Evolutionary conservation across 805 yeast species (phyloP), one percentile per base, ranked within the genome.

Genomic region (Schwanniomyces yamadae): DNA sequence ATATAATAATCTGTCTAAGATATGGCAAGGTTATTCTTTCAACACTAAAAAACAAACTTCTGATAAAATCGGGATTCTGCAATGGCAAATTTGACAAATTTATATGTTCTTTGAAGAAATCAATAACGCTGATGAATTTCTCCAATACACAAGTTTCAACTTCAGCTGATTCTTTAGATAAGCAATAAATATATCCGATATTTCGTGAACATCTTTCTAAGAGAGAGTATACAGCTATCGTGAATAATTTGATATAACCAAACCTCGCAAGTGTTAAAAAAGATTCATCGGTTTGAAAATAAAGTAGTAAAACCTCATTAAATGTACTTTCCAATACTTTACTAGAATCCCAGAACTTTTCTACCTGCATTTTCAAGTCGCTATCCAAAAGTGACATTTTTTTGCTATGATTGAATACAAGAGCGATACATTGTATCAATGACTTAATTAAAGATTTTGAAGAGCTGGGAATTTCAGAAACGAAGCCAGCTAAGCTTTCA

Each of bases 271-370:
- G 38, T 1, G 69, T 59, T 5, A 48, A 51, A 6, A 73, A 55
- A 0, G 78, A 65, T 37, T 71, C 74, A 36, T 65, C 66, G 4
- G 75, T 68, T 43, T 71, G 74, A 37, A 73, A 66, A 33, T 54
- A 71, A 8, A 71, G 43, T 21, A 61, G 43, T 9, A 71, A 48
- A 4, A 65, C 49, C 38, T 73, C 76, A 14, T 59, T 56, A 37
- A 71, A 62, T 9, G 57, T 54, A 8, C 69, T 66, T 40, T 59
- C 58, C 5, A 61, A 41, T 15, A 46, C 25, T 10, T 39, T 39
- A 16, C 39, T 45, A 4, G 50, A 44, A n/a, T 46, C 49, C 55
- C 69, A 54, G 28, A 59, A 54, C 9, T 45, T 43, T 21, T 48
- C 47, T 36, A 52, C 44, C 29, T 55, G 57, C 6, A 29, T 22